phyloP scores from a whole-genome alignment of 2,329 filamentous ascomycete genomes.

The Alternaria novae-zelandiae region DNA sequence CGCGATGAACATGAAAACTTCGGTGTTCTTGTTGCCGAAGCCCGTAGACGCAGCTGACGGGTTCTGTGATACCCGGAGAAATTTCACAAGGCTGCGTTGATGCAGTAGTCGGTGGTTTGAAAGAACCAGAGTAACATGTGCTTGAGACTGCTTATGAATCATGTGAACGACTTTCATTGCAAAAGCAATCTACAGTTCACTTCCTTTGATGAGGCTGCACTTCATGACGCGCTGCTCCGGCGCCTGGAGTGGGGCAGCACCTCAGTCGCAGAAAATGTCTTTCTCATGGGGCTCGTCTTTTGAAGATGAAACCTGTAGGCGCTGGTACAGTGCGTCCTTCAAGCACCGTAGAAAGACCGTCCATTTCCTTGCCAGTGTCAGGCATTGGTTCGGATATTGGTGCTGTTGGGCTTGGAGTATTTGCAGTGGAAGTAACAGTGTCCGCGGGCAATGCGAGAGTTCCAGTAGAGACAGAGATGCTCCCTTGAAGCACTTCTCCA shows the following conservation, averaged over 20 bases:
- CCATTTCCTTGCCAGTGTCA: constrained; percentile 4
- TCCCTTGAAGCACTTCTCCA: constrained; percentile 10
- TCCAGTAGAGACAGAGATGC: background rate
- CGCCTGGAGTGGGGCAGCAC: constrained; percentile 8
- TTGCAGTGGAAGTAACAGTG: background rate
- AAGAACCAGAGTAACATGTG: background rate
- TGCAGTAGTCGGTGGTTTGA: background rate
- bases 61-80: background rate
- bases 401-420: background rate
- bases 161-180: background rate
- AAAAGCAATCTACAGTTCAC: background rate
- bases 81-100: background rate
- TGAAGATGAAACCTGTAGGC: constrained; percentile 10
- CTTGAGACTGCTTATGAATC: background rate
- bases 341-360: background rate
- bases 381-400: background rate
- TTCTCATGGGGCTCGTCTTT: background rate
- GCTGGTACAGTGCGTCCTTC: background rate
- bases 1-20: constrained; percentile 1
- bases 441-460: background rate
- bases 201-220: constrained; percentile 8
- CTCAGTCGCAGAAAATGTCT: background rate
- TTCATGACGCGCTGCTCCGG: constrained; percentile 12
- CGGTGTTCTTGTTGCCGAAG: background rate
- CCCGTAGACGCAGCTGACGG: background rate